Evolutionary conservation across 1,139 yeast genomes (phyloP).

Genomic region (Saccharomyces pastorianus): DNA sequence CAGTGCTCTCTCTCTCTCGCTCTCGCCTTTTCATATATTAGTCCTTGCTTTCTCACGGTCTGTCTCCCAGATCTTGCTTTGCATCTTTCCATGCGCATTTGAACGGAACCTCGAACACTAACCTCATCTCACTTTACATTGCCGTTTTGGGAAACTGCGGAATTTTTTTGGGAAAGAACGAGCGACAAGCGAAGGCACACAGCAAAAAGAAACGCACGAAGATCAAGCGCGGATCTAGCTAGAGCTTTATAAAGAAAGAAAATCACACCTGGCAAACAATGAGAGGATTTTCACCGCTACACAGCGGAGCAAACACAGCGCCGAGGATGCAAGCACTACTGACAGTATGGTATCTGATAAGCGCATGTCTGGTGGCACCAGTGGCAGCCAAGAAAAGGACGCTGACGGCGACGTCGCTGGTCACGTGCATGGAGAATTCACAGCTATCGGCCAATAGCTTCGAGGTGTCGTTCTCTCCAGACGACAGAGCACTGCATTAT

Average conservation of each 20-base stretch:
- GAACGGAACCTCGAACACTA: background rate
- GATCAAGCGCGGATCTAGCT: background rate
- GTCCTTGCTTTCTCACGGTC: background rate
- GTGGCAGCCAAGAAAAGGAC: constrained; percentile 32
- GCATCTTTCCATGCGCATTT: background rate
- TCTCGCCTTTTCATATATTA: background rate
- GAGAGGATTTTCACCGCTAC: background rate
- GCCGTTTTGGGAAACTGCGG: constrained; percentile 1
- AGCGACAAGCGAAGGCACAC: background rate
- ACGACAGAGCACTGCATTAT: constrained; percentile 52
- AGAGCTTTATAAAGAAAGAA: background rate
- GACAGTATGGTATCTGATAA: constrained; percentile 30
- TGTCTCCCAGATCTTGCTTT: background rate
- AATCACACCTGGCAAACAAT: background rate
- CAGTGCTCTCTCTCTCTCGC: background rate
- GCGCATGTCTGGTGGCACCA: constrained; percentile 4
- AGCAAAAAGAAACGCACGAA: background rate
- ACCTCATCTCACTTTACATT: background rate
- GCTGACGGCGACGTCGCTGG: constrained; percentile 57
- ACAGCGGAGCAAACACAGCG: background rate
- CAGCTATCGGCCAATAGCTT: constrained; percentile 58
- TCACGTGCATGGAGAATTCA: constrained; percentile 65
- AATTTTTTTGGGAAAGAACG: background rate
- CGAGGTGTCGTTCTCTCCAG: constrained; percentile 63
- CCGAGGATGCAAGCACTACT: constrained; percentile 25